A percentile compares a stretch with the other conserved stretches of the same genome.
Conservation (phyloP, 1,139 yeast species). For the Taphrina confusa region DNA sequence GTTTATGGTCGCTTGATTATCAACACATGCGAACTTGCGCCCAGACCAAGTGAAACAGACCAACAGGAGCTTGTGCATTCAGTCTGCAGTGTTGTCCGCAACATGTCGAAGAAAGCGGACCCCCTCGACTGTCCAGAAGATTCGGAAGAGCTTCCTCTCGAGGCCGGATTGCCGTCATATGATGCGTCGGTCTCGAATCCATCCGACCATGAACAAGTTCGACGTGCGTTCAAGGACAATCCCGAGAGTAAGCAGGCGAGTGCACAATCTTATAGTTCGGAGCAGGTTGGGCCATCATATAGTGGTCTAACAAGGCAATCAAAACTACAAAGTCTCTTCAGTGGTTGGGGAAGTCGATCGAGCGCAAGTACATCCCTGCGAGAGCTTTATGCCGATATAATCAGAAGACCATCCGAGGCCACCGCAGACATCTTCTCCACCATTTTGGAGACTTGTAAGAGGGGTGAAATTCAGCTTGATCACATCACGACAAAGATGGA, state of each 20-base stretch:
- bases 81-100: too few species aligned
- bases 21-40: too few species aligned
- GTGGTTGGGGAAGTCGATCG: slow-evolving; percentile 2
- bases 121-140: too few species aligned
- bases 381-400: slow-evolving; percentile 13
- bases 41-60: too few species aligned
- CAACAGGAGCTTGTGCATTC: too few species aligned
- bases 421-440: slow-evolving; percentile 13
- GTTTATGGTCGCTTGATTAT: too few species aligned
- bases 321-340: not conserved
- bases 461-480: not conserved
- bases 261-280: slow-evolving; percentile 3
- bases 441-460: slow-evolving; percentile 11
- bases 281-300: not conserved
- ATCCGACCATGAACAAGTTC: not conserved
- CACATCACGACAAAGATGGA: not conserved
- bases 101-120: too few species aligned
- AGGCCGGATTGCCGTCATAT: not conserved
- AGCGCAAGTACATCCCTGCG: slow-evolving; percentile 2
- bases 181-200: not conserved
- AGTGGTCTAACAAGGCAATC: not conserved
- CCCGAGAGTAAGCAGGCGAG: not conserved
- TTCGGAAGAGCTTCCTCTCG: not conserved
- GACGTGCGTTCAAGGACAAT: slow-evolving; percentile 1
- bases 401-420: not conserved